Evolutionary conservation across 192 early-diverging fungal genomes (phyloP).

Genomic region (Entomortierella beljakovae): DNA sequence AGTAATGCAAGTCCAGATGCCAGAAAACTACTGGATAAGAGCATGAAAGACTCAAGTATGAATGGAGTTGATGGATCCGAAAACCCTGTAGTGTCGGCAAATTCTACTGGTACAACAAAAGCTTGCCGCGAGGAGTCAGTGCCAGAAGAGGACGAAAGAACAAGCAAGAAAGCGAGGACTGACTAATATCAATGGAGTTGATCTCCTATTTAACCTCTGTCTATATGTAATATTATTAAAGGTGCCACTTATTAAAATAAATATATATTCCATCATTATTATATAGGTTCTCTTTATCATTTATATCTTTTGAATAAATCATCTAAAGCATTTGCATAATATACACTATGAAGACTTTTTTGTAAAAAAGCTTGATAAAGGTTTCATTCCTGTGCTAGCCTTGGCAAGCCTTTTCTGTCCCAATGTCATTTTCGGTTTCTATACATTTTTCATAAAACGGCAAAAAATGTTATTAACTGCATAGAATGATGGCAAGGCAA

Average conservation of each 20-base stretch:
- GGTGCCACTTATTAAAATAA: too few relatives aligned
- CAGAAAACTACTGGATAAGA: conserved; percentile 1
- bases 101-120: not conserved
- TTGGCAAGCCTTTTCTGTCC: conserved; percentile 59
- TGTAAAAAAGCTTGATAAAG: conserved; percentile 57
- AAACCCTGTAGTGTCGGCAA: conserved; percentile 1
- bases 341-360: conserved; percentile 36
- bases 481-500: not conserved
- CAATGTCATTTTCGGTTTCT: conserved; percentile 61
- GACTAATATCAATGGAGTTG: not conserved
- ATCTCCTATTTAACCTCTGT: not conserved
- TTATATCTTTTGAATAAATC: conserved; percentile 6
- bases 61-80: not conserved
- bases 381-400: conserved; percentile 63
- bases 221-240: not conserved
- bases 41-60: conserved; percentile 10
- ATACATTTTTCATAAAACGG: not conserved
- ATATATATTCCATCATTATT: not conserved
- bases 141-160: conserved; percentile 16
- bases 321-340: not conserved
- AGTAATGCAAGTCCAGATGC: not conserved
- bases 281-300: not conserved
- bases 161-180: conserved; percentile 16
- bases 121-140: not conserved
- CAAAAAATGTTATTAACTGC: not conserved